phyloP scores from a whole-genome alignment of 257 asterid genomes.

The Ballota nigra region DNA sequence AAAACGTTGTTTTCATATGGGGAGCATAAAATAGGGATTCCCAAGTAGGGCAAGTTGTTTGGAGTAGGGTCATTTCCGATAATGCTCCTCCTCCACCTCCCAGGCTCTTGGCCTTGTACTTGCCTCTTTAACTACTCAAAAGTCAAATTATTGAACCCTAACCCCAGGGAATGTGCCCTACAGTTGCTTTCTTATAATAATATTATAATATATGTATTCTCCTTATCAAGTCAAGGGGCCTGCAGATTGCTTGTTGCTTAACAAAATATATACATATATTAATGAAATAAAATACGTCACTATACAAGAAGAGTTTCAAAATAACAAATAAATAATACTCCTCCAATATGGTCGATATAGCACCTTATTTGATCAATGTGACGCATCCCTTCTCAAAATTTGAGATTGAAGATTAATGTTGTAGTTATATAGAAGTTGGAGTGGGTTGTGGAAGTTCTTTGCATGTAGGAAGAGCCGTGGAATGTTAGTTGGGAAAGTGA shows the following conservation, averaged over 20 bases:
- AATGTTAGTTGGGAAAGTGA: neutral
- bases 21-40: neutral
- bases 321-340: neutral
- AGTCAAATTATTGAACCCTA: slow-evolving; percentile 20
- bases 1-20: neutral
- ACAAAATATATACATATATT: neutral
- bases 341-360: neutral
- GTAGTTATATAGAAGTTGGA: too few species aligned
- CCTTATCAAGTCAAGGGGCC: neutral
- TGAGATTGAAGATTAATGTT: neutral
- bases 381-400: neutral
- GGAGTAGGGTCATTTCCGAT: neutral
- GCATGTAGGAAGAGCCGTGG: neutral
- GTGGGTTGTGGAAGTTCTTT: neutral
- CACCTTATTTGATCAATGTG: neutral
- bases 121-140: slow-evolving; percentile 26
- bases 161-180: neutral
- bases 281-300: neutral
- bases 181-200: neutral
- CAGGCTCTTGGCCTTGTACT: neutral
- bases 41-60: neutral
- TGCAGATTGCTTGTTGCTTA: neutral
- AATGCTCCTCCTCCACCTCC: neutral
- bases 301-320: neutral
- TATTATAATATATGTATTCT: neutral